phyloP scores from a whole-genome alignment of 2,329 filamentous ascomycete species.

The Sporothrix sp. region DNA sequence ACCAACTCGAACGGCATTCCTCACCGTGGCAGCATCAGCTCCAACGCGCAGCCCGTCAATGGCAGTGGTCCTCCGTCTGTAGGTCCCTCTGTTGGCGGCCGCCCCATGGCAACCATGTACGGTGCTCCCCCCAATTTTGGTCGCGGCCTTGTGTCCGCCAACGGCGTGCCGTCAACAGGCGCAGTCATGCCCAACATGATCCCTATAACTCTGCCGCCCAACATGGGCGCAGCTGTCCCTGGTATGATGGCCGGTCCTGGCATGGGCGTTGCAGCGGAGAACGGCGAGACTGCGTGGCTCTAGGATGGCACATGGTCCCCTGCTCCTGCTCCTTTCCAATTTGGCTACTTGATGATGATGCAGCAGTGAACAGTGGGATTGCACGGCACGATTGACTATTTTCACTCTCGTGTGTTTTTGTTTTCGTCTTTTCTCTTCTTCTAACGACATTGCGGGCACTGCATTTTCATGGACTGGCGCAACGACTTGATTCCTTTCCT shows the following conservation, averaged over 20 bases:
- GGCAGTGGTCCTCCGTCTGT: neutral
- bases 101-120: slow-evolving; percentile 12
- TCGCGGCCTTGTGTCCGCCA: slow-evolving; percentile 9
- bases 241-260: slow-evolving; percentile 11
- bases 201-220: slow-evolving; percentile 13
- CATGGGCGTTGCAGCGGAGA: slow-evolving; percentile 17
- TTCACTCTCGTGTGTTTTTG: slow-evolving; percentile 11
- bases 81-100: neutral
- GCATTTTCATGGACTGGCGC: neutral
- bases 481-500: neutral
- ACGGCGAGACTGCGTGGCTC: slow-evolving; percentile 22
- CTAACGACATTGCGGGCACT: slow-evolving; percentile 1
- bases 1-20: slow-evolving; percentile 24
- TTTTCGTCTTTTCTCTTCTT: slow-evolving; percentile 13
- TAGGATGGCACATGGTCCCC: slow-evolving; percentile 17
- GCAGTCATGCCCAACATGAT: slow-evolving; percentile 10
- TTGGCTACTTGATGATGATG: too few relatives aligned
- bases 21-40: slow-evolving; percentile 22
- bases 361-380: neutral
- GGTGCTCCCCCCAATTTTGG: slow-evolving; percentile 16
- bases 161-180: slow-evolving; percentile 8
- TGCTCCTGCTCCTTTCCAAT: too few relatives aligned
- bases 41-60: neutral
- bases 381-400: too few relatives aligned
- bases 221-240: slow-evolving; percentile 13